A percentile compares a stretch with the other conserved stretches of the same genome.
Evolutionary conservation across 306 rosid genomes (phyloP).

Genomic region (Vigna nakashimae): DNA sequence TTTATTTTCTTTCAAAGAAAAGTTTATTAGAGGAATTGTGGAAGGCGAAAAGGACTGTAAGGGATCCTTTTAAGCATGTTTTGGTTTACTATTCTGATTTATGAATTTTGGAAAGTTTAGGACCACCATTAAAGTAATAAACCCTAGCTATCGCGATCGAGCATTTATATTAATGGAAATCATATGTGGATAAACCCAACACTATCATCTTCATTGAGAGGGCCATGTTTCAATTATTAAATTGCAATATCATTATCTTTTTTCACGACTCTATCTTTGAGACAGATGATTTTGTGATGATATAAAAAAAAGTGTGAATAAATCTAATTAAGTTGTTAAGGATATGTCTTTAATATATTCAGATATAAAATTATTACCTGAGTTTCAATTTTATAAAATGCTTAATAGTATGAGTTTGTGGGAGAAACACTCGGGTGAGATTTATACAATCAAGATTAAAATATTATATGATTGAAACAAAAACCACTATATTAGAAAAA

Average conservation of each 20-base stretch:
- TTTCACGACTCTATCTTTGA: background rate
- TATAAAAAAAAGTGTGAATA: too few relatives aligned
- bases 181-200: conserved; percentile 13
- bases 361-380: too few relatives aligned
- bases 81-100: background rate
- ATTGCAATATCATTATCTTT: background rate
- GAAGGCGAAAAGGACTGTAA: background rate
- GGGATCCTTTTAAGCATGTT: background rate
- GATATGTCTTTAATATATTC: too few relatives aligned
- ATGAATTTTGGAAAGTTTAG: background rate
- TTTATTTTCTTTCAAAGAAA: too few relatives aligned
- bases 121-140: conserved; percentile 18
- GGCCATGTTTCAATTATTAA: background rate
- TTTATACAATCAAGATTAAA: too few relatives aligned
- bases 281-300: too few relatives aligned
- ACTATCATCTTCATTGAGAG: background rate
- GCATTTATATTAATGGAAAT: background rate
- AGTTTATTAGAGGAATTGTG: background rate
- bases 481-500: too few relatives aligned
- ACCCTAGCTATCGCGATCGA: background rate
- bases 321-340: too few relatives aligned
- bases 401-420: too few relatives aligned
- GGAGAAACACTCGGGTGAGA: too few relatives aligned
- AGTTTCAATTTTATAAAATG: too few relatives aligned
- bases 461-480: too few relatives aligned